These are phyloP conservation scores for Scolecobasidium constrictum DNA, from an alignment of 2,329 filamentous ascomycete genomes.

Conservation along the genomic window DNA sequence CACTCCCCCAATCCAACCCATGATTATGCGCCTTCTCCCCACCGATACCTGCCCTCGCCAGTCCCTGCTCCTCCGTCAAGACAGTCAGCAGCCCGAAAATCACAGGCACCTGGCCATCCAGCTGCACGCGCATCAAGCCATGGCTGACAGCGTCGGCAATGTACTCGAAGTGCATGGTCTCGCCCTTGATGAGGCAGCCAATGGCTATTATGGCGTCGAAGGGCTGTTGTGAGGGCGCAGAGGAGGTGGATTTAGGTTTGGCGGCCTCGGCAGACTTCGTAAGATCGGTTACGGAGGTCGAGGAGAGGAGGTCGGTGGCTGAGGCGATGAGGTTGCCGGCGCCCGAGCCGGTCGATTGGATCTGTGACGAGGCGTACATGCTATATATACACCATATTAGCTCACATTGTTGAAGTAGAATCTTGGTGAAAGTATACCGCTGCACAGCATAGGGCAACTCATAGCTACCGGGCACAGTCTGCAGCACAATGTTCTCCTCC, in stretches of 20 bases:
- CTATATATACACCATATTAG: conserved; percentile 32
- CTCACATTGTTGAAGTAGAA: not conserved
- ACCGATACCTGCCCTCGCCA: conserved; percentile 66
- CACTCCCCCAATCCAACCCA: conserved; percentile 90
- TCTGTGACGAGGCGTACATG: conserved; percentile 74
- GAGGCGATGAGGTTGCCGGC: conserved; percentile 45
- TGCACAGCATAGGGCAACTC: conserved; percentile 88
- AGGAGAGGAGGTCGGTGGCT: conserved; percentile 66
- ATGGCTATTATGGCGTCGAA: conserved; percentile 95
- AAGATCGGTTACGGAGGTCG: conserved; percentile 56
- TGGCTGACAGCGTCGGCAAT: conserved; percentile 86
- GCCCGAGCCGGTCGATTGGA: conserved; percentile 58
- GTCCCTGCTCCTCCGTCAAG: conserved; percentile 76
- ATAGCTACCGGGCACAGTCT: conserved; percentile 88
- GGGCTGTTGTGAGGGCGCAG: conserved; percentile 39
- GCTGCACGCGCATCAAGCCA: conserved; percentile 86
- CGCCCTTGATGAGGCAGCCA: conserved; percentile 93
- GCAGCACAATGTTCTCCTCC: conserved; percentile 76
- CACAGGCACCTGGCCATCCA: conserved; percentile 80
- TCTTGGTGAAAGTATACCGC: conserved; percentile 43
- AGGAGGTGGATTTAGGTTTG: conserved; percentile 22
- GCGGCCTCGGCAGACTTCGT: conserved; percentile 33
- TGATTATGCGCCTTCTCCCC: conserved; percentile 66
- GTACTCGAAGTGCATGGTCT: conserved; percentile 99
- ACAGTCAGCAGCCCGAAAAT: conserved; percentile 89